Percentiles rank a stretch among this genome's conserved stretches.
Conservation (phyloP, 768 basidiomycete species). For the Pleurotus citrinopileatus region DNA sequence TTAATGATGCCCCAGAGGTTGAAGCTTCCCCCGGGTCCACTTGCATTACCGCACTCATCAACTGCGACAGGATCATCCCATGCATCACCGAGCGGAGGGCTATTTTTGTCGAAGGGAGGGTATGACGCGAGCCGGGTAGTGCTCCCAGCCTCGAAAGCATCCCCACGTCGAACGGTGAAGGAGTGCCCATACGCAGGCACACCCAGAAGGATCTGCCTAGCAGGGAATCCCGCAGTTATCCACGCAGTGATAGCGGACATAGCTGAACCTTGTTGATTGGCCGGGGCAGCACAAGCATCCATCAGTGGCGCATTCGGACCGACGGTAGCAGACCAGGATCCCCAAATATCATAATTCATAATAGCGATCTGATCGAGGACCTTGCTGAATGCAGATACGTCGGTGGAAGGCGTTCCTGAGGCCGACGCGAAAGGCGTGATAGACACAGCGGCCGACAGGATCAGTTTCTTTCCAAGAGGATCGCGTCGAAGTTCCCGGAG, state of each 20-base stretch:
- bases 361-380: conserved; percentile 55
- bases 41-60: conserved; percentile 48
- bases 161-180: conserved; percentile 41
- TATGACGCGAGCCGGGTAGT: conserved; percentile 35
- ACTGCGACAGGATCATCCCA: conserved; percentile 36
- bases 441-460: conserved; percentile 49
- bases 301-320: conserved; percentile 86
- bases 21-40: conserved; percentile 45
- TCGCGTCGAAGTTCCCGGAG: conserved; percentile 62
- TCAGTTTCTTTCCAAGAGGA: conserved; percentile 48
- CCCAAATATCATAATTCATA: conserved; percentile 71
- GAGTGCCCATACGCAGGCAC: conserved; percentile 81
- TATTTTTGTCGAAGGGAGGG: conserved; percentile 45
- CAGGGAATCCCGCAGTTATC: conserved; percentile 75
- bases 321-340: conserved; percentile 47
- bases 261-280: conserved; percentile 65
- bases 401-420: conserved; percentile 57
- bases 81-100: conserved; percentile 48
- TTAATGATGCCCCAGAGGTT: conserved; percentile 62
- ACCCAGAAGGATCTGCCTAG: conserved; percentile 66
- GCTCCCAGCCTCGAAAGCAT: conserved; percentile 32
- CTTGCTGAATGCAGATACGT: conserved; percentile 71
- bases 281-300: conserved; percentile 60
- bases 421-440: conserved; percentile 38
- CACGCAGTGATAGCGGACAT: conserved; percentile 69